Evolutionary conservation across 1,284 basidiomycete species (phyloP), one percentile per base, ranked within the genome.

Genomic region (Wolfiporia cocos): DNA sequence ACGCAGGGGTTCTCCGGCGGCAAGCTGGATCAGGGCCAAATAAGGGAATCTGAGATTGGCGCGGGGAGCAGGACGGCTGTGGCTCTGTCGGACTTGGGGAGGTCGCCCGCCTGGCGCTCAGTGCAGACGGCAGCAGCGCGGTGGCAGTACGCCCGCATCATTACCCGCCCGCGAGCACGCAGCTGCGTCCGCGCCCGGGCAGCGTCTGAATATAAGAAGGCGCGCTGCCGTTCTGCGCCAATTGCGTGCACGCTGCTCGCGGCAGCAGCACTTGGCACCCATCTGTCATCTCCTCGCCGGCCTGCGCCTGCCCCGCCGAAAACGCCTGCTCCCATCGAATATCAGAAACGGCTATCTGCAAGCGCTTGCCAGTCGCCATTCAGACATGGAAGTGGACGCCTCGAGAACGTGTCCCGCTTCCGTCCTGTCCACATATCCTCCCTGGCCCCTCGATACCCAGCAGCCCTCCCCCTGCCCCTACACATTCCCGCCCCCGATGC

Each of bases 351-450:
- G 50, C 44, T 51, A 51, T 52, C 32, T 49, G 43, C 43, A 39
- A 50, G 51, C 54, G 56, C 54, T 49, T 51, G 47, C 45, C 34
- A 47, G 38, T 40, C 47, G 45, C 32, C n/a, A 42, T 35, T 36
- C 47, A 44, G 46, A 46, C 54, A 58, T 58, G 56, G 50, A 58
- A 57, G 56, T 58, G 47, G 56, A 57, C 47, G 50, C 52, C 50
- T 52, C 55, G 34, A 56, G 52, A 54, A 49, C 51, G 39, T 47
- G 44, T 39, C 40, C 51, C 44, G 35, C 56, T 47, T 55, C 54
- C 41, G 40, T 51, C 43, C 49, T 53, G 17, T 41, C 45, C 37
- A 38, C 49, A 40, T 47, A 46, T 41, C 52, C 49, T 44, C 53
- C 46, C 47, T 51, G 47, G 39, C 42, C 50, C 40, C 46, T 51